These are phyloP conservation scores for Stephania cephalantha DNA, from an alignment of 164 flowering plant genomes.

Conservation along the genomic window DNA sequence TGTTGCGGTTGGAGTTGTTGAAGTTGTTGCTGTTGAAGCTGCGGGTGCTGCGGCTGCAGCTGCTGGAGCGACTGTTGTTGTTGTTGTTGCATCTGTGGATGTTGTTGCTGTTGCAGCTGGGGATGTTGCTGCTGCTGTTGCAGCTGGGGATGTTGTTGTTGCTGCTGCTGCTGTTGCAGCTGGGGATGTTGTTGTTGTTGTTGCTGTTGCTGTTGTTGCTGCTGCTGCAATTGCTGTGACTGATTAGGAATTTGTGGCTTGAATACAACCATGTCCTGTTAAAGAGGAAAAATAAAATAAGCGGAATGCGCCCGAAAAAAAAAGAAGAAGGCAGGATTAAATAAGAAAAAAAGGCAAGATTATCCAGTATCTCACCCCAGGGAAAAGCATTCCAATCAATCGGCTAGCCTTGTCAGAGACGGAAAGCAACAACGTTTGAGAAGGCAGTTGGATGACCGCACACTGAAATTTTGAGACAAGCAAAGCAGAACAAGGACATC, in stretches of 20 bases:
- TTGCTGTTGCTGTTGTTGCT: slow-evolving; percentile 30
- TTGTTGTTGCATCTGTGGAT: slow-evolving; percentile 20
- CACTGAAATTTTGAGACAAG: slow-evolving; percentile 40
- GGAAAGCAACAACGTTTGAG: slow-evolving; percentile 89
- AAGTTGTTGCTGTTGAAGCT: slow-evolving; percentile 11
- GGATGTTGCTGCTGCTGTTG: slow-evolving; percentile 20
- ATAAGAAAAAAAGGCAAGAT: background rate
- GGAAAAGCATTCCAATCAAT: slow-evolving; percentile 97
- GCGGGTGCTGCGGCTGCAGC: slow-evolving; percentile 26
- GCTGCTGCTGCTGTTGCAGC: slow-evolving; percentile 28
- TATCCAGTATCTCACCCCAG: slow-evolving; percentile 60
- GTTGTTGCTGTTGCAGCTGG: slow-evolving; percentile 22
- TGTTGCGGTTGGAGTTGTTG: slow-evolving; percentile 15
- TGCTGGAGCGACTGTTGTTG: slow-evolving; percentile 21
- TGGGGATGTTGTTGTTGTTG: slow-evolving; percentile 25
- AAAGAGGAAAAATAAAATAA: background rate
- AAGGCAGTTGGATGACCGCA: slow-evolving; percentile 92
- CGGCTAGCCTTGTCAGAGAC: slow-evolving; percentile 95
- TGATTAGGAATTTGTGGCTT: slow-evolving; percentile 74
- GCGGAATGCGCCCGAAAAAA: background rate
- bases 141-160: slow-evolving; percentile 22
- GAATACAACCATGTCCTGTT: slow-evolving; percentile 93
- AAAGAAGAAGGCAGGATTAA: background rate
- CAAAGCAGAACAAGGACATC: background rate
- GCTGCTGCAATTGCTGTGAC: slow-evolving; percentile 35